Percentiles rank a stretch among this genome's conserved stretches.
Evolutionary conservation across 305 asterid species (phyloP).

Genomic region (Fraxinus velutina): DNA sequence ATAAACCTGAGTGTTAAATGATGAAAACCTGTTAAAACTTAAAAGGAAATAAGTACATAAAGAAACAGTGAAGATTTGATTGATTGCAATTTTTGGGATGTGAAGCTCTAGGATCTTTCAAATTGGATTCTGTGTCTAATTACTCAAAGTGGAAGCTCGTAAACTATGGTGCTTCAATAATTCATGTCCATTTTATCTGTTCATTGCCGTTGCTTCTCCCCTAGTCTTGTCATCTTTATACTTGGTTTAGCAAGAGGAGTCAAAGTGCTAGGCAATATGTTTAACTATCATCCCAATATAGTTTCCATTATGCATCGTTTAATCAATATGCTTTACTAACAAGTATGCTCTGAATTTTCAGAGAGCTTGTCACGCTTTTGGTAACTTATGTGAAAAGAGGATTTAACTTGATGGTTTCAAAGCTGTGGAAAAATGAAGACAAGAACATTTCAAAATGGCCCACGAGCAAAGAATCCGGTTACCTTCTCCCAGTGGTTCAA

Average conservation of each 20-base stretch:
- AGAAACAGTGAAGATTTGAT: not conserved
- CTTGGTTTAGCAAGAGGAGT: not conserved
- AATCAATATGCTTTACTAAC: constrained; percentile 1
- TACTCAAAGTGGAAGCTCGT: not conserved
- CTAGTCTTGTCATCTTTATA: not conserved
- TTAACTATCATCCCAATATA: not conserved
- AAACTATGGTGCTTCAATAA: not conserved
- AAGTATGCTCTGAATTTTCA: constrained; percentile 31
- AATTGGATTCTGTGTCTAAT: not conserved
- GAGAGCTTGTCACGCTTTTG: constrained; percentile 62
- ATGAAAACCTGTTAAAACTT: not conserved
- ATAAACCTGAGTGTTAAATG: not conserved
- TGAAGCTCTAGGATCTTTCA: not conserved
- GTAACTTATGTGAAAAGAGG: constrained; percentile 61
- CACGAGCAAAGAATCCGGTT: constrained; percentile 61
- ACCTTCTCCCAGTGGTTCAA: constrained; percentile 71
- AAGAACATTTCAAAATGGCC: constrained; percentile 56
- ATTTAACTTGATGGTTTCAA: constrained; percentile 50
- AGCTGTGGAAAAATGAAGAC: constrained; percentile 67
- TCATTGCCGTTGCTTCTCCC: not conserved
- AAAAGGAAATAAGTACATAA: not conserved
- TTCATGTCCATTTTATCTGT: not conserved
- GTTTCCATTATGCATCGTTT: not conserved
- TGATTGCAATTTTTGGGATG: not conserved
- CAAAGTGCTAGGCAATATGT: not conserved